A percentile compares a stretch with the other conserved stretches of the same genome.
Conservation (phyloP, 1,284 basidiomycete genomes). For the Ustilago loliicola region DNA sequence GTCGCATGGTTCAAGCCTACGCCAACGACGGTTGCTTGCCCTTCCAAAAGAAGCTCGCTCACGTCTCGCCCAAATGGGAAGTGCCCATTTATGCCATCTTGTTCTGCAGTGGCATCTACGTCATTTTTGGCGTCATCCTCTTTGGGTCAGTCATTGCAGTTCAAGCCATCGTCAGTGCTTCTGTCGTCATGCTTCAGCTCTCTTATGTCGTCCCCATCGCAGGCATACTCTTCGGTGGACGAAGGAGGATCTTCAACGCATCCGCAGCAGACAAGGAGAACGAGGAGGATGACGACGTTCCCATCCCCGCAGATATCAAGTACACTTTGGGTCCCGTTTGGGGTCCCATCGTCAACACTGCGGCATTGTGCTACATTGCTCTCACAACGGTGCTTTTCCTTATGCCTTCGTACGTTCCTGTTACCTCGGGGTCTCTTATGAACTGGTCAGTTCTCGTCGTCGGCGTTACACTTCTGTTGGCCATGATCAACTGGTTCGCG, state of each 20-base stretch:
- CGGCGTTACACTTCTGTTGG: conserved; percentile 16
- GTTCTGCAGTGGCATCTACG: conserved; percentile 25
- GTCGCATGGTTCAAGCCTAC: conserved; percentile 45
- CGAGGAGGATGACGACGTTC: conserved; percentile 23
- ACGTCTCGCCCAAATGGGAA: conserved; percentile 29
- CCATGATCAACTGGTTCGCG: conserved; percentile 37
- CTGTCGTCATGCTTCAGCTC: conserved; percentile 42
- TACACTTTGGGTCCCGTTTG: conserved; percentile 30
- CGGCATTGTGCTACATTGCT: conserved; percentile 35
- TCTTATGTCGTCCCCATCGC: conserved; percentile 40
- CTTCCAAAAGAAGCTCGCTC: conserved; percentile 21
- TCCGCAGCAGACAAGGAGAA: background rate
- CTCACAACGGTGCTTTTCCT: conserved; percentile 49
- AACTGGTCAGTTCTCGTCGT: conserved; percentile 46
- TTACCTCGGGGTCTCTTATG: conserved; percentile 37
- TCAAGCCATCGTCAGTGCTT: conserved; percentile 32
- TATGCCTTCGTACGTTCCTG: conserved; percentile 34
- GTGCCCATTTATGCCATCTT: conserved; percentile 41
- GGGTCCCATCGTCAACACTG: conserved; percentile 39
- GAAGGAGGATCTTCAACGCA: conserved; percentile 25
- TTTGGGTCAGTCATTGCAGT: conserved; percentile 46
- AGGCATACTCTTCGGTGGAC: conserved; percentile 38
- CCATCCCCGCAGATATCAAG: conserved; percentile 37
- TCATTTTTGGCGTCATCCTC: conserved; percentile 40
- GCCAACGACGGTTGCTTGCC: conserved; percentile 46